These are phyloP conservation scores for Oryza australiensis DNA, from an alignment of 176 grass and related monocot species.

Conservation along the genomic window DNA sequence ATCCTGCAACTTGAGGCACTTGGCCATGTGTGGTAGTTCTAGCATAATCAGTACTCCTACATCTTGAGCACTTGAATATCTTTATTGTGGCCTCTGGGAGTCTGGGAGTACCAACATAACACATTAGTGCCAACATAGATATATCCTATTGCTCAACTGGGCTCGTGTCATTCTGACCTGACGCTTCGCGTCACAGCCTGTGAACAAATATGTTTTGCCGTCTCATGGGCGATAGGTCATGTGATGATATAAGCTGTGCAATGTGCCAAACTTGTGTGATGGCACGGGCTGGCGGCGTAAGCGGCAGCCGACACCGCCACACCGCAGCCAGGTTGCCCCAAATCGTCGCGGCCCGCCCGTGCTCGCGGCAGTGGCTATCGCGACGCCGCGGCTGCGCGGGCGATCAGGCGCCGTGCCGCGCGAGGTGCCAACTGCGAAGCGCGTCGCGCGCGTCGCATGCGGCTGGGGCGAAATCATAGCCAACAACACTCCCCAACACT, in stretches of 20 bases:
- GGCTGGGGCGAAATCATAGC: background rate
- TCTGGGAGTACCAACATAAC: background rate
- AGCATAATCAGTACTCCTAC: background rate
- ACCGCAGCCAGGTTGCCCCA: background rate
- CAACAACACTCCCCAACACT: no score
- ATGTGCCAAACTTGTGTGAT: background rate
- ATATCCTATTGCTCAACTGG: background rate
- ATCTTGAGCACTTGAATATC: constrained; percentile 10
- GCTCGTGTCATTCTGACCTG: background rate
- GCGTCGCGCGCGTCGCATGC: background rate
- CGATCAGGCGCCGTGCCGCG: background rate
- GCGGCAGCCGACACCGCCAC: background rate
- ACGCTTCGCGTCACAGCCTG: background rate
- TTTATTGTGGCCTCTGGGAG: background rate
- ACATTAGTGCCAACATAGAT: background rate
- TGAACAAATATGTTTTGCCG: background rate
- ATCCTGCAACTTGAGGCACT: constrained; percentile 11
- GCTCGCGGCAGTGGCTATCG: background rate
- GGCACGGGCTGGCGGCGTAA: background rate
- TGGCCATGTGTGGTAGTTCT: constrained; percentile 19
- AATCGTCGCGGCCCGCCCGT: no score
- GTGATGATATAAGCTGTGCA: background rate
- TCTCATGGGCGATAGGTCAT: background rate
- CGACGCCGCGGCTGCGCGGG: background rate
- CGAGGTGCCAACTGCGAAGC: background rate